phyloP scores from a whole-genome alignment of 2,329 filamentous ascomycete genomes.

The Fusarium sp. region DNA sequence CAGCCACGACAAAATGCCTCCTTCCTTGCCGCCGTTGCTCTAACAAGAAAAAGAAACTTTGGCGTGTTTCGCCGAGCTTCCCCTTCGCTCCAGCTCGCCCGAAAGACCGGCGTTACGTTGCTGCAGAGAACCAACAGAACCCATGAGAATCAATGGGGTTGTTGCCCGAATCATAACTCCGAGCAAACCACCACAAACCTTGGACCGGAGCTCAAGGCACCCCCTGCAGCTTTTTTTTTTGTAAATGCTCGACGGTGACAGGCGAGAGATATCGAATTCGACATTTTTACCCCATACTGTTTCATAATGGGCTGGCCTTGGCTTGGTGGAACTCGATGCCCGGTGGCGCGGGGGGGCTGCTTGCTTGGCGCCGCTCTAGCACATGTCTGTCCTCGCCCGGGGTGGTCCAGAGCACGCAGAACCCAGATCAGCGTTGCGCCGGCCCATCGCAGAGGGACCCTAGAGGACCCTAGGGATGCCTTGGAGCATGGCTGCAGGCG shows the following conservation, averaged over 20 bases:
- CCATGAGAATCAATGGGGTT: not conserved
- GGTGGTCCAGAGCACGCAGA: not conserved
- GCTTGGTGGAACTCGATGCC: constrained; percentile 22
- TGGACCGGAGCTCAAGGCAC: not conserved
- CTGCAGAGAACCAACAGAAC: constrained; percentile 8
- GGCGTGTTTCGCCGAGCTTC: constrained; percentile 3
- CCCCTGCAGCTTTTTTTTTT: not conserved
- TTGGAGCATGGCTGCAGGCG: not conserved
- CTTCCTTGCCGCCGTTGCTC: not conserved
- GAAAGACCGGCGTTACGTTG: not conserved
- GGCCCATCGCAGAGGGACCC: constrained; percentile 16
- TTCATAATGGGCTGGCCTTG: constrained; percentile 42
- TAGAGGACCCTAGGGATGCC: not conserved
- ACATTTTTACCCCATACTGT: constrained; percentile 46
- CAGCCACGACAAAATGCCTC: constrained; percentile 12
- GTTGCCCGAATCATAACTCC: not conserved
- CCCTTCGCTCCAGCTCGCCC: not conserved
- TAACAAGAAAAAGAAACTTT: not conserved
- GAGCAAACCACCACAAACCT: not conserved
- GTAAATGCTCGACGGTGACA: constrained; percentile 36
- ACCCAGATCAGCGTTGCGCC: constrained; percentile 4
- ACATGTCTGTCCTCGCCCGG: not conserved
- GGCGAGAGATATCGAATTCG: constrained; percentile 42
- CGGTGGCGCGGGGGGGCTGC: constrained; percentile 18
- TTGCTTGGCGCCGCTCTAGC: not conserved